Base-by-base conservation (phyloP, 768 basidiomycete genomes). In the Mycena belliarum region DNA sequence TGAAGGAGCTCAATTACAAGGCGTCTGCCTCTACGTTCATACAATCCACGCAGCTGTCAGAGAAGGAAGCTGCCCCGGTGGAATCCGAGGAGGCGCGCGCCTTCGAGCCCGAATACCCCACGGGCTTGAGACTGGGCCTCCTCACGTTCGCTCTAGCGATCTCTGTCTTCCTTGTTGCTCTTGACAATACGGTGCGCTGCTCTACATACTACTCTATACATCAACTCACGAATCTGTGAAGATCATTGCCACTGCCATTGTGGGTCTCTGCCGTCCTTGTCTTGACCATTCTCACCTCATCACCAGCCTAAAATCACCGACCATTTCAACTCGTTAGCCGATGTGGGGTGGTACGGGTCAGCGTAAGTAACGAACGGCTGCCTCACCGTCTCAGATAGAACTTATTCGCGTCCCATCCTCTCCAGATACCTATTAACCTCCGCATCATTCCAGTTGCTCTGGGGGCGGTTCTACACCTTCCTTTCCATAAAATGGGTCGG, bases 401-500 rank as follows among this genome's bases (percentile, higher is more conserved):
- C n/a, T n/a, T n/a, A n/a, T n/a, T n/a, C n/a, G n/a, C n/a, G n/a
- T n/a, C n/a, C n/a, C n/a, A n/a, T n/a, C 43, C 24, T 23, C 21
- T 23, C n/a, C 45, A 49, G 48, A 49, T 56, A 56, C 20, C 56
- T 57, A n/a, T 37, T 57, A 15, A 57, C 56, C 26, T 45, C 56
- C 4, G 56, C 56, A 4, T 45, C 56, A 7, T 57, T 57, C 16
- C 56, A 57, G 23, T 23, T 57, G 35, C 56, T 57, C 20, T 57
- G 42, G 42, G 56, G 56, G 3, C 49, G 56, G 1, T 53, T 64
- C 18, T 68, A 69, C 57, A 55, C 54, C 16, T 63, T 66, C 23
- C 67, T 69, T 6, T 53, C 66, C 16, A 61, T 70, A 1, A 61
- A 61, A 61, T 61, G 60, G 60, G 50, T n/a, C n/a, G n/a, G n/a